Evolutionary conservation across 371 early-diverging fungal species (phyloP).

Genomic region (Apophysomyces variabilis): DNA sequence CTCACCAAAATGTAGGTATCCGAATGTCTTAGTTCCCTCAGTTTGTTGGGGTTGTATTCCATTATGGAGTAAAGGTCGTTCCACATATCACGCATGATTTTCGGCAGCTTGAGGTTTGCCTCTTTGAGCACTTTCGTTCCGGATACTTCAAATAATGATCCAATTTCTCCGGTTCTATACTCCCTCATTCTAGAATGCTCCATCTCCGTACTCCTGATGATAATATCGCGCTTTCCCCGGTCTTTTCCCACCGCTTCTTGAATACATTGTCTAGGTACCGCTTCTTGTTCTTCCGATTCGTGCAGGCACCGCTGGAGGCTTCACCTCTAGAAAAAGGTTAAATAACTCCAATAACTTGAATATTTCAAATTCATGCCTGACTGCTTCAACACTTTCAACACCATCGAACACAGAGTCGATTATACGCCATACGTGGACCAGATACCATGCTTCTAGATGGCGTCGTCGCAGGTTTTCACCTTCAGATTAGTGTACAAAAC

Average conservation of each 20-base stretch:
- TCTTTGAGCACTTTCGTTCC: slow-evolving; percentile 6
- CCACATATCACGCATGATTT: slow-evolving; percentile 4
- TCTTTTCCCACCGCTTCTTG: background rate
- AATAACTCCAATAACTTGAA: background rate
- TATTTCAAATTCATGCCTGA: background rate
- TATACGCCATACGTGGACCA: background rate
- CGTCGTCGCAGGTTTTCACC: background rate
- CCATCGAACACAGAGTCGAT: background rate
- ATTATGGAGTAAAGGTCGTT: background rate
- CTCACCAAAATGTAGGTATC: background rate
- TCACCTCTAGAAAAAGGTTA: slow-evolving; percentile 1
- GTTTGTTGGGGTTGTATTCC: background rate
- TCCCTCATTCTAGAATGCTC: background rate
- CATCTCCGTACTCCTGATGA: background rate
- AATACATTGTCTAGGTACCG: no score
- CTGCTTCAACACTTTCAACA: background rate
- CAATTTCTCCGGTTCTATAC: background rate
- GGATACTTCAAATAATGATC: background rate
- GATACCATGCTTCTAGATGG: slow-evolving; percentile 7
- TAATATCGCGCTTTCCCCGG: background rate
- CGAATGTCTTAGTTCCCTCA: background rate
- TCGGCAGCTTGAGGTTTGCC: background rate
- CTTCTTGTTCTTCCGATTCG: background rate
- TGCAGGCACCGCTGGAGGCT: background rate
- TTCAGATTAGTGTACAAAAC: background rate